A percentile compares a stretch with the other conserved stretches of the same genome.
These are phyloP conservation scores for Pseudocercospora pini-densiflorae DNA, from an alignment of 2,329 filamentous ascomycete species.

Conservation along the genomic window DNA sequence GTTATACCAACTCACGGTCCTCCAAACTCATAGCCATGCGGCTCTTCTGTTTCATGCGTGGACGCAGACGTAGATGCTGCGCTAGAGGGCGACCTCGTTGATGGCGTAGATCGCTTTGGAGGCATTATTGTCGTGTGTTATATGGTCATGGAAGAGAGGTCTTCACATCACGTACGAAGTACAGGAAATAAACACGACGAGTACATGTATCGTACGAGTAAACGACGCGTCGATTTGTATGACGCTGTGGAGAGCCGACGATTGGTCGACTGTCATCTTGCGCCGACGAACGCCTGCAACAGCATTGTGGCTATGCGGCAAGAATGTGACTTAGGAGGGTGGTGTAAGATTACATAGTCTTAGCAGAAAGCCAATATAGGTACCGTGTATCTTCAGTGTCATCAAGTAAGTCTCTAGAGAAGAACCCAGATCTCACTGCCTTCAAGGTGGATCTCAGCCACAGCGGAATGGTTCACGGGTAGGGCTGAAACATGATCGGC, in stretches of 20 bases:
- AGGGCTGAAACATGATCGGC: neutral
- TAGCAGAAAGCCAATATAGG: neutral
- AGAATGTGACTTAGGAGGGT: too few relatives aligned
- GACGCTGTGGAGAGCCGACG: neutral
- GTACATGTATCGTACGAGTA: neutral
- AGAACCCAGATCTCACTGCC: too few relatives aligned
- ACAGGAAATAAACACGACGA: neutral
- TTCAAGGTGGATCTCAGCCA: neutral
- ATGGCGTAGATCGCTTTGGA: neutral
- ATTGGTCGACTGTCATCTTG: neutral
- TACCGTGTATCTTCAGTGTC: neutral
- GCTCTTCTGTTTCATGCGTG: conserved; percentile 22
- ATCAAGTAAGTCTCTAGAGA: neutral
- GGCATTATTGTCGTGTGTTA: neutral
- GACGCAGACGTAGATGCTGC: neutral
- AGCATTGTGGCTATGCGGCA: too few relatives aligned
- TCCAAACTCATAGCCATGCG: conserved; percentile 53
- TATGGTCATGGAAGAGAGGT: neutral
- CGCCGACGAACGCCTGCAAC: conserved; percentile 15
- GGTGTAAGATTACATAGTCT: neutral
- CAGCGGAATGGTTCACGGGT: neutral
- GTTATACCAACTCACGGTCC: conserved; percentile 48
- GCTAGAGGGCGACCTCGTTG: neutral
- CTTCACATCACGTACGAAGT: neutral
- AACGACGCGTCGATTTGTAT: conserved; percentile 1